These are phyloP conservation scores for Zea mays DNA, from an alignment of 176 grass and related monocot genomes.

Conservation along the genomic window Zm-B73-REFERENCE-NAM-5.0 NC_050104.1:7492501-7493000, in stretches of 20 bases:
- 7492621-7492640: too few species aligned
- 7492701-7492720: background rate
- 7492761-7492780: background rate
- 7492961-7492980: too few species aligned
- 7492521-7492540: background rate
- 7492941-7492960: too few species aligned
- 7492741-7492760: background rate
- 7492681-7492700: background rate
- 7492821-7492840: too few species aligned
- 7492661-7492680: conserved; percentile 28
- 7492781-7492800: background rate
- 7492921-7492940: too few species aligned
- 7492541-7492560: too few species aligned
- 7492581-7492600: too few species aligned
- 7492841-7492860: background rate
- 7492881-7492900: background rate
- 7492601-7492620: too few species aligned
- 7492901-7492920: background rate
- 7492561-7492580: too few species aligned
- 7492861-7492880: background rate
- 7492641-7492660: background rate
- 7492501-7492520: background rate
- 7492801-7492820: too few species aligned
- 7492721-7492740: background rate
- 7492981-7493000: too few species aligned